phyloP scores from a whole-genome alignment of 1,139 yeast genomes.

The Hyphopichia burtonii region DNA sequence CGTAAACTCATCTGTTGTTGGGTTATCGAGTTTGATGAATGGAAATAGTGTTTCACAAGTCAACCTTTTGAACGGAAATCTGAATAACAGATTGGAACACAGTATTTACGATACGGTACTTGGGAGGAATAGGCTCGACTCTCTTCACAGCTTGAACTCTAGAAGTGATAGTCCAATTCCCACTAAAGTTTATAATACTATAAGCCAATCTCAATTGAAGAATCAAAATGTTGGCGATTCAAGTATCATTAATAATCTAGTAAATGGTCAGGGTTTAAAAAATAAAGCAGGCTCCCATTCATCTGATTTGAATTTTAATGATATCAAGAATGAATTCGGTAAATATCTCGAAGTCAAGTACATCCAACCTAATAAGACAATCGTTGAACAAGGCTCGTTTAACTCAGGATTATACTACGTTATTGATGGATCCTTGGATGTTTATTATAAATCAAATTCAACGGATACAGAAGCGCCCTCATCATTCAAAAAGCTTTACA shows the following conservation, averaged over 20 bases:
- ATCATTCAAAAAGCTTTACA: conserved; percentile 40
- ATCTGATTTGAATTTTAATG: conserved; percentile 35
- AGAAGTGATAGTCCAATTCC: conserved; percentile 15
- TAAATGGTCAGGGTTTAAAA: background rate
- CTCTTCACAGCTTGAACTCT: conserved; percentile 16
- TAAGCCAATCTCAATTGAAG: conserved; percentile 20
- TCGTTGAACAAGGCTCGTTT: conserved; percentile 64
- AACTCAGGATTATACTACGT: conserved; percentile 79
- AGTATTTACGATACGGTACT: conserved; percentile 19
- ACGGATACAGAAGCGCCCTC: conserved; percentile 22
- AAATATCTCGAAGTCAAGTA: conserved; percentile 57
- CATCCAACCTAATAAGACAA: conserved; percentile 51
- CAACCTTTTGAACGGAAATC: background rate
- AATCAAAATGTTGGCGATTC: conserved; percentile 3
- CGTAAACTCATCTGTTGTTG: conserved; percentile 27
- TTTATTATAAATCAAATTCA: conserved; percentile 31
- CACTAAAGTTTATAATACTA: conserved; percentile 29
- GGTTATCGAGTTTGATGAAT: conserved; percentile 24
- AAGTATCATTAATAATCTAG: conserved; percentile 4
- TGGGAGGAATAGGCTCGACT: conserved; percentile 18
- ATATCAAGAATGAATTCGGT: conserved; percentile 65
- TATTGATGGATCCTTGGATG: conserved; percentile 73
- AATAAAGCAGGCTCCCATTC: background rate
- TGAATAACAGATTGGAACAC: conserved; percentile 1
- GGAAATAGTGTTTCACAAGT: background rate